These are phyloP conservation scores for Calocybe gangraenosa DNA, from an alignment of 768 basidiomycete species.

Conservation along the genomic window DNA sequence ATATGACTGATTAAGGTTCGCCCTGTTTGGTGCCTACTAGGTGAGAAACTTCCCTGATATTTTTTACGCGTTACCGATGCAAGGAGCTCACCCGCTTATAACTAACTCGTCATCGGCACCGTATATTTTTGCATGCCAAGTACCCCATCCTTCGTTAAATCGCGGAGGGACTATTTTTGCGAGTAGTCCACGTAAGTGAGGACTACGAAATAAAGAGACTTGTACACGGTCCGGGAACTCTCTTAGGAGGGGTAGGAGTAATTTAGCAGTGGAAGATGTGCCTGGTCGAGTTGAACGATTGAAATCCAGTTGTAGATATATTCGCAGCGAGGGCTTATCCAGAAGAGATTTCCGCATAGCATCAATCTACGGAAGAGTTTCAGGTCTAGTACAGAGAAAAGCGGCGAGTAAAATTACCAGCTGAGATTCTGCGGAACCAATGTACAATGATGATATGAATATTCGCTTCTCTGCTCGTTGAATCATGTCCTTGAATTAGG, in stretches of 20 bases:
- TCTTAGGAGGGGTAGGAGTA: conserved; percentile 69
- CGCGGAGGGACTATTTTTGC: conserved; percentile 80
- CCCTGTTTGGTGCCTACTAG: conserved; percentile 58
- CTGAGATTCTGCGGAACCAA: conserved; percentile 73
- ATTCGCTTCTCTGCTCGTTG: conserved; percentile 72
- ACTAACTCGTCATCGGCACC: conserved; percentile 90
- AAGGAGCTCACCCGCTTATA: conserved; percentile 75
- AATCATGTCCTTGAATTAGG: conserved; percentile 62
- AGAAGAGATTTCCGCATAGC: conserved; percentile 58
- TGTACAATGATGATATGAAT: conserved; percentile 88
- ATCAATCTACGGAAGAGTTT: conserved; percentile 53
- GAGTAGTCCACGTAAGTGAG: conserved; percentile 72
- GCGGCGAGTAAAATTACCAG: conserved; percentile 56
- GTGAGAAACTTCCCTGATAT: no score
- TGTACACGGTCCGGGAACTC: conserved; percentile 70
- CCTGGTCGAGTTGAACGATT: conserved; percentile 78
- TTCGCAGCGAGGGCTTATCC: conserved; percentile 53
- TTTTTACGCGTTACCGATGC: not conserved
- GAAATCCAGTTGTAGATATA: conserved; percentile 76
- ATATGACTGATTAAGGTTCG: conserved; percentile 90
- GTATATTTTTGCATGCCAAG: conserved; percentile 97
- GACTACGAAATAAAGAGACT: conserved; percentile 83
- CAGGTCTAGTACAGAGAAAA: not conserved
- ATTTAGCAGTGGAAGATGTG: conserved; percentile 58
- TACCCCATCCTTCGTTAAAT: conserved; percentile 98